Base-by-base conservation (phyloP, 2,329 filamentous ascomycete genomes). In the Penicillium crustosum region DNA sequence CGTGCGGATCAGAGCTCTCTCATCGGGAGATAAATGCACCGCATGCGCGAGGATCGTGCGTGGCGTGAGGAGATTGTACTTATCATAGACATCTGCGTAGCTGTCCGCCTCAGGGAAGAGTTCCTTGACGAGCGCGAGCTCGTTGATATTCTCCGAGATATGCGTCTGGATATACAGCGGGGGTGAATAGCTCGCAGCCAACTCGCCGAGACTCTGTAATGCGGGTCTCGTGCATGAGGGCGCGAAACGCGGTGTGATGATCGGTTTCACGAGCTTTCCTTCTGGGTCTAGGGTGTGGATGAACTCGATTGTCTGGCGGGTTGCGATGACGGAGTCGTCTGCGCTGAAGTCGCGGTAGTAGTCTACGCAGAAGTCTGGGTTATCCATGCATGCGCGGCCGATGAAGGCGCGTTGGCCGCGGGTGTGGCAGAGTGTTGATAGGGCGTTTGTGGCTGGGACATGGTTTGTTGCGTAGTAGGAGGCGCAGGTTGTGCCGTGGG, bases 301-400 rank as follows among this genome's bases (percentile, higher is more conserved):
- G 72, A 95, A 86, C 2, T 78, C 77, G 49, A 95, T 86, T 21
- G 81, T 85, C 12, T 79, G 79, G 29, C 77, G 73, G 0, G 89
- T 89, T 38, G 82, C 81, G 2, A 73, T 65, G 0, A 91, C 55
- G 0, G 86, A 82, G 25, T 81, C 78, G 2, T 83, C 83, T 0
- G 86, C 75, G 17, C 83, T 86, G 57, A 83, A 83, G 72, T 99
- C 94, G 23, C 86, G 83, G 77, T 97, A 97, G 78, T 88, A 90
- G 1, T 83, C 82, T 0, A 93, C 93, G 38, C 86, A 88, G 5
- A 89, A 75, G 0, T 77, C 73, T 0, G 74, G 73, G 31, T 83
- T 82, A 73, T 97, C 91, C 94, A 99, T 97, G 79, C 93, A 97
- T n/a, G 95, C 90, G 41, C 94, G 83, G 33, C 94, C 94, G 41